Evolutionary conservation across 176 grass and related monocot genomes (phyloP), one percentile per base, ranked within the genome.

Genomic region (Chloris gayana): DNA sequence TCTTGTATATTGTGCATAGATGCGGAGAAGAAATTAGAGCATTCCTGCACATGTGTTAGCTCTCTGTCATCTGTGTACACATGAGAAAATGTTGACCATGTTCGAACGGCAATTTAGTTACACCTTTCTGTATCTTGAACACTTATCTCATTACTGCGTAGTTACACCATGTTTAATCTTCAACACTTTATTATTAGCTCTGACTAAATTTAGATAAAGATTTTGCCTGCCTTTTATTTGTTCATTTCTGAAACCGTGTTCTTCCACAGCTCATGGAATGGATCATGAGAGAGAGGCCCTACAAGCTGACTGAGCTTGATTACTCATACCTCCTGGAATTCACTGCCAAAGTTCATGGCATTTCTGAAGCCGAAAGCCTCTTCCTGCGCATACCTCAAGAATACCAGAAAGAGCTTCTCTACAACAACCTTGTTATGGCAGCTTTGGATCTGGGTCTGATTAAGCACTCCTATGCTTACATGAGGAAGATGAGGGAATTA

Each of bases 251-350:
- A 29, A 33, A 27, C 56, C 64, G 18, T 35, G 75, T 72, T 62
- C 47, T 63, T 39, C 25, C 33, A 70, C 76, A 98, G 95, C 86
- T 98, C 67, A 93, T 95, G 92, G 92, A 98, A 73, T 98, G 95
- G 95, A 84, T 98, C n/a, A 83, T 98, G 64, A 91, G 90, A 79
- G 95, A 98, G 90, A 93, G 86, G 31, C 95, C 95, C 10, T 98
- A 98, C 86, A 95, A 95, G 84, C 74, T 98, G 39, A 83, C 76
- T 12, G 95, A 95, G 22, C 92, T 98, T 44, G 95, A 98, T 62
- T 98, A 98, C 75, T 98, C 92, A 6, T 93, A 87, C 74, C 88
- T 95, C 32, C 78, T 98, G 65, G 95, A 95, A 80, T 98, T 98
- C 84, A 98, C 92, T 21, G 80, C 90, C 74, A 95, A 98, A 83